These are phyloP conservation scores for Diplodia scrobiculata DNA, from an alignment of 2,329 filamentous ascomycete genomes.

Conservation along the genomic window DNA sequence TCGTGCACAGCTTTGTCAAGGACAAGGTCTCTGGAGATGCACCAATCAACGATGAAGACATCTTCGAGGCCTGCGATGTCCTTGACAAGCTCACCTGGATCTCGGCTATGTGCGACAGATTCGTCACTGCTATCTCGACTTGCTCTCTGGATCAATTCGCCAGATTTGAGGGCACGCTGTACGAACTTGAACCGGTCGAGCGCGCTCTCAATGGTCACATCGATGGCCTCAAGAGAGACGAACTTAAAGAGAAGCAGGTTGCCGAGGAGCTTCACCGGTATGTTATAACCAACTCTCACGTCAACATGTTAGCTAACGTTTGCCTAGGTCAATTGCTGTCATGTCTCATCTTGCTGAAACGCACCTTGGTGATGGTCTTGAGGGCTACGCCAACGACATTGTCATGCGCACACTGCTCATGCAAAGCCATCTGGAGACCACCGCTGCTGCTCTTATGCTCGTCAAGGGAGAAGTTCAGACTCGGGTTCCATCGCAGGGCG, in stretches of 20 bases:
- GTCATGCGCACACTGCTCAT: slow-evolving; percentile 75
- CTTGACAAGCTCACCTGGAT: slow-evolving; percentile 86
- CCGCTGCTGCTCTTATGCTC: slow-evolving; percentile 67
- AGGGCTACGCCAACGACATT: slow-evolving; percentile 75
- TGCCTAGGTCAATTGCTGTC: slow-evolving; percentile 67
- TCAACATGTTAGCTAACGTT: slow-evolving; percentile 32
- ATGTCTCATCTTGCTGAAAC: slow-evolving; percentile 84
- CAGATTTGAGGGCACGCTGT: slow-evolving; percentile 74
- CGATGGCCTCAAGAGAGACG: slow-evolving; percentile 78
- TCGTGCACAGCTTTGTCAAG: slow-evolving; percentile 76
- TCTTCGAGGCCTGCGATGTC: slow-evolving; percentile 77
- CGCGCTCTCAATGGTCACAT: slow-evolving; percentile 85
- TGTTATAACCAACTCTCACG: slow-evolving; percentile 16
- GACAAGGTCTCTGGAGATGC: slow-evolving; percentile 70
- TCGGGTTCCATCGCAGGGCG: slow-evolving; percentile 57
- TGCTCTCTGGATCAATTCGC: slow-evolving; percentile 78
- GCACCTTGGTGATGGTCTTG: slow-evolving; percentile 69
- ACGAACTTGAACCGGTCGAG: slow-evolving; percentile 90
- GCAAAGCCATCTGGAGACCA: slow-evolving; percentile 79
- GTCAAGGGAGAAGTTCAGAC: slow-evolving; percentile 68
- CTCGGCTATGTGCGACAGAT: slow-evolving; percentile 77
- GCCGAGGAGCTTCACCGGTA: slow-evolving; percentile 71
- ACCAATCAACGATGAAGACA: slow-evolving; percentile 72
- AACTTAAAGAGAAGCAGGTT: slow-evolving; percentile 81
- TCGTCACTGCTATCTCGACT: slow-evolving; percentile 75